A percentile compares a stretch with the other conserved stretches of the same genome.
Evolutionary conservation across 176 grass and related monocot genomes (phyloP).

Genomic region (Oryza glaberrima): DNA sequence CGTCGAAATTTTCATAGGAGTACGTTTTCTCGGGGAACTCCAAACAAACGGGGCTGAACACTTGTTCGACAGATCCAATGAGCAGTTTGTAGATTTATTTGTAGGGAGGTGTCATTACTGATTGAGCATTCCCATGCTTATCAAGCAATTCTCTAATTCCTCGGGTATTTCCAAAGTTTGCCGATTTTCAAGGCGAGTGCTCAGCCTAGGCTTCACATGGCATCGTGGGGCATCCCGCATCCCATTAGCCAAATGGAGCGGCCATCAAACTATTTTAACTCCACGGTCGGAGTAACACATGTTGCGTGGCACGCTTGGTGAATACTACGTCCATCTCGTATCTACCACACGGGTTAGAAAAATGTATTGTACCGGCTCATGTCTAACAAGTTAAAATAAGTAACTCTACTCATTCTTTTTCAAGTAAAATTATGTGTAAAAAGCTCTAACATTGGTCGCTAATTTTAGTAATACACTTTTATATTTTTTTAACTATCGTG

Average conservation of each 20-base stretch:
- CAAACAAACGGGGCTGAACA: neutral
- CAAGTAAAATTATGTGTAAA: too few species aligned
- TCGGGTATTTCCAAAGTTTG: neutral
- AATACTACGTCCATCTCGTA: neutral
- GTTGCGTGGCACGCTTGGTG: neutral
- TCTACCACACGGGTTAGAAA: too few species aligned
- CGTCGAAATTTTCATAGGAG: neutral
- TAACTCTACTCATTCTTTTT: too few species aligned
- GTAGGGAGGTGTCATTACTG: neutral
- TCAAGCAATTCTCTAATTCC: neutral
- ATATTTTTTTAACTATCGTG: too few species aligned
- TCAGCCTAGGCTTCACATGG: neutral
- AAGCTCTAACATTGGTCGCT: too few species aligned
- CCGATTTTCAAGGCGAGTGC: neutral
- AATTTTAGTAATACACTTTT: too few species aligned
- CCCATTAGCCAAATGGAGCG: neutral
- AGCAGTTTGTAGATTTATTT: neutral
- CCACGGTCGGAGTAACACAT: neutral
- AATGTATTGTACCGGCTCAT: too few species aligned
- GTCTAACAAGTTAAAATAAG: too few species aligned
- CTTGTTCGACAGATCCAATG: too few species aligned
- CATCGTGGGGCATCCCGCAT: neutral
- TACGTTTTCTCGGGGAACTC: neutral
- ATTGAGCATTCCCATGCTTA: constrained; percentile 7
- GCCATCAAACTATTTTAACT: neutral